A percentile compares a stretch with the other conserved stretches of the same genome.
These are phyloP conservation scores for Euryodendron excelsum DNA, from an alignment of 148 eudicot genomes.

Conservation along the genomic window DNA sequence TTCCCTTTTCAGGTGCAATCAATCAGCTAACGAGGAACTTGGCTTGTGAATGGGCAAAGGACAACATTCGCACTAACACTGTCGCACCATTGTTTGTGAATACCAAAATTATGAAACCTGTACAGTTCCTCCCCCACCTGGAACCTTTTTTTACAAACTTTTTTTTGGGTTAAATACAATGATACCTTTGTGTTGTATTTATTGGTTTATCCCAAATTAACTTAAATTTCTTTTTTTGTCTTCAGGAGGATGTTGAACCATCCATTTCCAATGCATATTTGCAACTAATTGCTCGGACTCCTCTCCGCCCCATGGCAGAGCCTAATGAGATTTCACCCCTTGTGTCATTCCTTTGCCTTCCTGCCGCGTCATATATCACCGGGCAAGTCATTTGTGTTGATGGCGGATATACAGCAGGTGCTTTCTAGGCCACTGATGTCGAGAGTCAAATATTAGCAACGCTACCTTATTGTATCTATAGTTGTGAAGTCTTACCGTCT, in stretches of 20 bases:
- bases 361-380: conserved; percentile 48
- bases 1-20: conserved; percentile 29
- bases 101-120: conserved; percentile 14
- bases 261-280: background rate
- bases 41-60: conserved; percentile 47
- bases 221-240: background rate
- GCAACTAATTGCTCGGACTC: conserved; percentile 23
- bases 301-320: conserved; percentile 33
- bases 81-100: conserved; percentile 34
- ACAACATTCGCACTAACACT: conserved; percentile 30
- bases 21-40: conserved; percentile 37
- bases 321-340: conserved; percentile 40
- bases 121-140: background rate
- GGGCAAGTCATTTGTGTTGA: conserved; percentile 51
- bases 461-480: too few species aligned
- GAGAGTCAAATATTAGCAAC: background rate
- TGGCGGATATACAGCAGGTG: conserved; percentile 42
- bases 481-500: too few species aligned
- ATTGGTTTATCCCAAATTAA: too few species aligned
- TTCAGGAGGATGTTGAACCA: conserved; percentile 18
- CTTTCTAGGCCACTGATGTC: conserved; percentile 15
- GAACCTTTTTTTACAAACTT: background rate
- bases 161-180: too few species aligned
- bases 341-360: conserved; percentile 47
- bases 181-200: too few species aligned